Evolutionary conservation across 805 yeast genomes (phyloP), one percentile per base, ranked within the genome.

Genomic region (Grigorovia transvaalensis): DNA sequence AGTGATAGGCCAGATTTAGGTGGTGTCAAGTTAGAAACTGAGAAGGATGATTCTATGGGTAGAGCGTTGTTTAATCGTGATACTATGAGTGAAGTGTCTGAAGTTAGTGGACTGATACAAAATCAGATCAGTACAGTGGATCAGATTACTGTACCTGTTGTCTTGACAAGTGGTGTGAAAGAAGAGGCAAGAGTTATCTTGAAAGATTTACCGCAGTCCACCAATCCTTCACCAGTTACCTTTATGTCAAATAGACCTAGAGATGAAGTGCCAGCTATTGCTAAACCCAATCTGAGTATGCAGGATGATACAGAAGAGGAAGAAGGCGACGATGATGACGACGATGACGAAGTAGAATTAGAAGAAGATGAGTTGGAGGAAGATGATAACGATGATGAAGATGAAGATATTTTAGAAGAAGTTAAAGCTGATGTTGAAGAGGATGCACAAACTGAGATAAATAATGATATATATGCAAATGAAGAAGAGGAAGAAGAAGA

Each of bases 191-290:
- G 27, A 23, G 6, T 23, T 23, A 23, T 23, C 27, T 6, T 23
- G 6, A 23, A 23, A 6, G 27, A 23, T 23, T 6, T 23, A 6
- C 27, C 27, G 6, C 27, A 6, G 6, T 23, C 27, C 27, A 23
- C 27, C 3, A 23, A 23, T 23, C 3, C 6, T 23, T 6, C 6
- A 23, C 27, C 27, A 23, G 27, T 4, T 23, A 23, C 27, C 6
- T 3, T 23, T 23, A 23, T 6, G 6, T 6, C 27, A 23, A 23
- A 23, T 4, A 6, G 27, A 23, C 57, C 48, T 9, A 59, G 53
- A n/a, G 62, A 48, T 18, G 54, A 51, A 19, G 57, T 52, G 13
- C 59, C 50, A 19, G 60, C 51, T 11, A 33, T 13, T 33, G 15
- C 38, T 11, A 33, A 33, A 33, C 15, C 38, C 15, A 13, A 33